These are phyloP conservation scores for Penicillium expansum DNA, from an alignment of 2,329 filamentous ascomycete species.

Conservation along the genomic window DNA sequence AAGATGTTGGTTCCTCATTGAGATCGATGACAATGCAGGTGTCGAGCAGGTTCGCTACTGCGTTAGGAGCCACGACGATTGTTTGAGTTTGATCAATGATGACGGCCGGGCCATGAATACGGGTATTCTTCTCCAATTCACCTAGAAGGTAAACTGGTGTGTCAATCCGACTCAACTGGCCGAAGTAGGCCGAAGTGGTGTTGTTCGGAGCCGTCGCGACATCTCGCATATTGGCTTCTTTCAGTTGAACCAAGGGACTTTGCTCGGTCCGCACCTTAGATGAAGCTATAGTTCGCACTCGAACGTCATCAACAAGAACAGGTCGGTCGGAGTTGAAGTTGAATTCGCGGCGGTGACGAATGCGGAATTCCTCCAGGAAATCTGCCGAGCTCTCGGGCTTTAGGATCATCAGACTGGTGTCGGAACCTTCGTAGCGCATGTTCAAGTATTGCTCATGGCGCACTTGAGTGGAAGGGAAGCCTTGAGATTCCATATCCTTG, in stretches of 20 bases:
- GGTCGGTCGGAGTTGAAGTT: slow-evolving; percentile 83
- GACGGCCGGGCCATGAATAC: slow-evolving; percentile 67
- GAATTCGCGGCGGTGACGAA: slow-evolving; percentile 87
- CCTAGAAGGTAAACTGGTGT: slow-evolving; percentile 39
- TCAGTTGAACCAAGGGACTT: slow-evolving; percentile 67
- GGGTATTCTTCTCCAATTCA: slow-evolving; percentile 33
- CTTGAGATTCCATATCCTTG: slow-evolving; percentile 43
- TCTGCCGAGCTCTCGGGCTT: slow-evolving; percentile 73
- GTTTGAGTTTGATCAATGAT: slow-evolving; percentile 74
- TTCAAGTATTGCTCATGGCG: slow-evolving; percentile 47
- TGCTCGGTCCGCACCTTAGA: slow-evolving; percentile 60
- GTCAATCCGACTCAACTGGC: slow-evolving; percentile 28
- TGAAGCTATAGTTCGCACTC: slow-evolving; percentile 78
- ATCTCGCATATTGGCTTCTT: slow-evolving; percentile 48
- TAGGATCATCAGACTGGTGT: slow-evolving; percentile 50
- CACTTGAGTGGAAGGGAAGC: slow-evolving; percentile 44
- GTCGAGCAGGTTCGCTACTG: slow-evolving; percentile 72
- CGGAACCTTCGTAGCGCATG: slow-evolving; percentile 52
- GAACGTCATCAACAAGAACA: slow-evolving; percentile 84
- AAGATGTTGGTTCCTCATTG: slow-evolving; percentile 52
- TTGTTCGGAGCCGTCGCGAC: slow-evolving; percentile 59
- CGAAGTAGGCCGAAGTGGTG: slow-evolving; percentile 37
- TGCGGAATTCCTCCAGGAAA: slow-evolving; percentile 77
- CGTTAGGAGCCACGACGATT: slow-evolving; percentile 79
- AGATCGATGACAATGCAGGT: slow-evolving; percentile 90